Conservation (phyloP, 108 stramenopile genomes). For the Licmophora abbreviata region DNA sequence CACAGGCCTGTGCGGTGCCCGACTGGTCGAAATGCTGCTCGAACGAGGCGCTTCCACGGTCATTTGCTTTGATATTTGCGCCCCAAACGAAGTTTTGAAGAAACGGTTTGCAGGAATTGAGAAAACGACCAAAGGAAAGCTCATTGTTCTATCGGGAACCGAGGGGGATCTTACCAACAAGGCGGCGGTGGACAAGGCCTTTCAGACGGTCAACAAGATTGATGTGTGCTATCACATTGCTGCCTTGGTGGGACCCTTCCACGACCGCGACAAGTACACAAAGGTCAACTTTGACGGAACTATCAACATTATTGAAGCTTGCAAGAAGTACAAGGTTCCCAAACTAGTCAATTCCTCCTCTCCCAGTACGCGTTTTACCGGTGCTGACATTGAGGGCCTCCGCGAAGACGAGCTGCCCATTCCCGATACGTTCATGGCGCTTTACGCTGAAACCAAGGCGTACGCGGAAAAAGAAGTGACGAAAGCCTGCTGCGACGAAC, state of each 20-base stretch:
- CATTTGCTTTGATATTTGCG: slow-evolving; percentile 88
- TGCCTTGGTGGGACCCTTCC: slow-evolving; percentile 95
- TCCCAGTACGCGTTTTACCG: slow-evolving; percentile 95
- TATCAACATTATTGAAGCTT: slow-evolving; percentile 69
- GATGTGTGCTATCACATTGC: slow-evolving; percentile 94
- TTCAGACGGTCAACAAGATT: slow-evolving; percentile 42
- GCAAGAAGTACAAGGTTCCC: slow-evolving; percentile 68
- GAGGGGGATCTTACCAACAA: slow-evolving; percentile 79
- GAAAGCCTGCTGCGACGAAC: slow-evolving; percentile 39
- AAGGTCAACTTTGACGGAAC: slow-evolving; percentile 89
- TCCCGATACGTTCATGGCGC: slow-evolving; percentile 57
- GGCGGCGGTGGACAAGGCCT: slow-evolving; percentile 72
- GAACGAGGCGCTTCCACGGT: slow-evolving; percentile 88
- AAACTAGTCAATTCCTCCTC: slow-evolving; percentile 90
- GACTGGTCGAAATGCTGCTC: slow-evolving; percentile 96
- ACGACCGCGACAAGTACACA: slow-evolving; percentile 59
- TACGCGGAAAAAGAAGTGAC: slow-evolving; percentile 75
- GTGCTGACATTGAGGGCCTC: slow-evolving; percentile 79
- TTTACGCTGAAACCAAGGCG: slow-evolving; percentile 97
- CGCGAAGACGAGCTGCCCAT: slow-evolving; percentile 69
- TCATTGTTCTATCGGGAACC: slow-evolving; percentile 19
- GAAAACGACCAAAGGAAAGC: slow-evolving; percentile 21
- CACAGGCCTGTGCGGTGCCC: slow-evolving; percentile 88
- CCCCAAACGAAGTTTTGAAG: slow-evolving; percentile 49
- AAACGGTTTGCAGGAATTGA: slow-evolving; percentile 40